Evolutionary conservation across 345 rosid species (phyloP), one percentile per base, ranked within the genome.

Genomic region (Salix dunnii): DNA sequence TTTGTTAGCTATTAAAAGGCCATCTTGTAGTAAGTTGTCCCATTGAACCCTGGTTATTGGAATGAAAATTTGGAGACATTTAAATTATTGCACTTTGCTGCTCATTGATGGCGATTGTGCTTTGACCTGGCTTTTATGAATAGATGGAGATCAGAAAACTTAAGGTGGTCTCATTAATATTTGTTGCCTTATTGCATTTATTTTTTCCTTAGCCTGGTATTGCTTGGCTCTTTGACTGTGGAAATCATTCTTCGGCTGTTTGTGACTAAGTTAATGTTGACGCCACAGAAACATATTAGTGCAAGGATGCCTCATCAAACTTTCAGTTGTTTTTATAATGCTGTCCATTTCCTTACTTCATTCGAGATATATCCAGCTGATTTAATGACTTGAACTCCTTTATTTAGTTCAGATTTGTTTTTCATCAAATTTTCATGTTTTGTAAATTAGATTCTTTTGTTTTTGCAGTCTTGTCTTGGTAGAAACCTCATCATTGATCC

Each of bases 401-500:
- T 30, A 2, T 30, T 43, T 62, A 33, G 4, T 49, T 61, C 28
- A 46, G 36, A 8, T 66, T 42, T 36, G 62, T 66, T 64, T 28
- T 48, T 25, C 36, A 62, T 76, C 55, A 42, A 42, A 31, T 64
- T 70, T 68, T 61, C 27, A 16, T 49, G 21, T 70, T 64, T 17
- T 12, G 25, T 40, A 69, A 43, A 35, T 49, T 16, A 25, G 36
- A 25, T 33, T 49, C 42, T 46, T 82, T 77, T 82, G 74, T 55
- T 55, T 33, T 58, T 14, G 43, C 76, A 95, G 99, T 89, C 94
- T 78, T 90, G 88, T 86, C 87, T 92, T 17, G 97, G 94, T 16
- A 85, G 85, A 80, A 90, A 86, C 84, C 90, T 92, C 31, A 79
- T 93, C 71, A 96, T 96, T 21, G 97, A 93, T 84, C 96, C 99